Evolutionary conservation across 1,284 basidiomycete species (phyloP), one percentile per base, ranked within the genome.

Genomic region (Meripilus lineatus): DNA sequence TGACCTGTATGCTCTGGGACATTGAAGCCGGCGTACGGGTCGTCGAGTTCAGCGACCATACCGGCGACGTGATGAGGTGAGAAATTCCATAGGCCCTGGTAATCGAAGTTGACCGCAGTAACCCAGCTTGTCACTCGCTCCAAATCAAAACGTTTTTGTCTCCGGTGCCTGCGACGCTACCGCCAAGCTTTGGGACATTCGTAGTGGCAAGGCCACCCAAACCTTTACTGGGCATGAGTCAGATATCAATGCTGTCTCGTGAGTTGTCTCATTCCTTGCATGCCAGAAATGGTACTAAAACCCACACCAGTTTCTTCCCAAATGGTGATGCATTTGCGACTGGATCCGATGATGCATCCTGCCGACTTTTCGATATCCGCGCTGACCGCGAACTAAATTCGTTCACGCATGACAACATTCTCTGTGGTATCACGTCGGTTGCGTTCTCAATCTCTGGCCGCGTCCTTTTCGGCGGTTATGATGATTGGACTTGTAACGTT

Each of bases 1-100:
- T 98, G 94, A 96, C 93, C 32, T 98, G 96, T 66, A 98, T 99
- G 93, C 78, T 98, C 32, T 99, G 96, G 95, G 95, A 99, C 68
- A 91, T 99, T 52, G 94, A 98, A 66, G 91, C 92, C 22, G 96
- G 95, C 52, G 91, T 93, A 2, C 77, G 93, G 50, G 89, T 93
- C 13, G 86, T 93, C 56, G 95, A 98, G 69, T 99, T 99, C 68
- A 95, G 90, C 62, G 96, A 98, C 68, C 96, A 99, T 65, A 97
- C 94, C 13, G 96, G 95, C 37, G 95, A 99, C 72, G 95, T 99
- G 49, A 98, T 98, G 95, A 96, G 91, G 93, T 94, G 57, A 52
- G 74, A 40, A 15, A 6, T 46, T 32, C 14, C n/a, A 41, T 47
- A 46, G 51, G n/a, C n/a, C n/a, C n/a, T n/a, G n/a, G n/a, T n/a